phyloP scores from a whole-genome alignment of 306 rosid genomes.

The Prunus davidiana region DNA sequence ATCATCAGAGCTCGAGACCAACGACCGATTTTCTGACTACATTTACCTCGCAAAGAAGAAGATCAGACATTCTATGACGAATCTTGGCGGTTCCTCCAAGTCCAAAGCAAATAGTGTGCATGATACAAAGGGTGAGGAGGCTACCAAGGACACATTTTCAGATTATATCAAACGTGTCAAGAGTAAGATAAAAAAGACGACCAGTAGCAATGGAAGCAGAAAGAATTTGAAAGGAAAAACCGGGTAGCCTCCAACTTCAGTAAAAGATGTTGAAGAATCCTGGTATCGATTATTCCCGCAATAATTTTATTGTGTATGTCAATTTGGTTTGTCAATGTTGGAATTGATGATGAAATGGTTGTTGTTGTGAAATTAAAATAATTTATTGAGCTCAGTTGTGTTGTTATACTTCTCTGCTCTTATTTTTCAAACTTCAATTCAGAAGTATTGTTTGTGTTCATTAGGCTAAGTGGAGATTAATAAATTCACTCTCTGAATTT shows the following conservation, averaged over 20 bases:
- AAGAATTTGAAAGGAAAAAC: conserved; percentile 12
- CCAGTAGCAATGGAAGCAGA: not conserved
- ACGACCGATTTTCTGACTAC: conserved; percentile 23
- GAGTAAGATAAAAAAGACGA: conserved; percentile 6
- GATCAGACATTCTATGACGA: conserved; percentile 11
- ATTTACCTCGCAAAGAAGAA: conserved; percentile 16
- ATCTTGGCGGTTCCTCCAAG: conserved; percentile 3
- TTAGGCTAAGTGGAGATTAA: no score
- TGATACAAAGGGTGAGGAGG: conserved; percentile 1
- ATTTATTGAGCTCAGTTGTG: no score
- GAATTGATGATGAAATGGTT: not conserved
- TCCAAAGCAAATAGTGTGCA: not conserved
- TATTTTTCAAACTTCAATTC: no score
- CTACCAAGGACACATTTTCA: conserved; percentile 10
- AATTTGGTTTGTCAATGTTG: not conserved
- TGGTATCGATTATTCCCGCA: not conserved
- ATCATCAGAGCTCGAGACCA: not conserved
- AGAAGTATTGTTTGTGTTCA: no score
- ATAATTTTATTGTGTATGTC: not conserved
- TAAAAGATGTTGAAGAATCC: not conserved
- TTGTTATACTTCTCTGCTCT: no score
- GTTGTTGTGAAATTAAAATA: not conserved
- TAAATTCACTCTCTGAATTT: no score
- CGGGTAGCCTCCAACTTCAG: not conserved
- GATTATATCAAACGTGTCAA: conserved; percentile 18